Evolutionary conservation across 192 early-diverging fungal species (phyloP).

Genomic region (Dissophora ornata): DNA sequence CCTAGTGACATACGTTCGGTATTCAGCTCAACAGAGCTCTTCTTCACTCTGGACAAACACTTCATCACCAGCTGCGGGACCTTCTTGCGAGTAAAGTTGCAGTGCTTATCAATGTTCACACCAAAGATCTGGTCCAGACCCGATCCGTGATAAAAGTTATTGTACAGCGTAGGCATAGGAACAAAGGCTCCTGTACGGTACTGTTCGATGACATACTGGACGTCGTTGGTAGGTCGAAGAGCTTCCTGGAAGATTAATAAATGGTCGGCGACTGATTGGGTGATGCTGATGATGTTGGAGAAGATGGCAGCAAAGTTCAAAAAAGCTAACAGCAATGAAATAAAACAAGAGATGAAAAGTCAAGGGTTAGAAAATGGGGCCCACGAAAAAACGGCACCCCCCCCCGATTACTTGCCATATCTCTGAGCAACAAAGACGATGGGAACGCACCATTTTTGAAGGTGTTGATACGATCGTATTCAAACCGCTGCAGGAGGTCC

Average conservation of each 20-base stretch:
- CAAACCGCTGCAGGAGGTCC: conserved; percentile 61
- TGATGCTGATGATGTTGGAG: conserved; percentile 57
- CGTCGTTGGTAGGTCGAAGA: conserved; percentile 80
- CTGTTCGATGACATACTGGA: conserved; percentile 80
- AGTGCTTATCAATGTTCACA: conserved; percentile 76
- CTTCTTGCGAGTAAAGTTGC: conserved; percentile 65
- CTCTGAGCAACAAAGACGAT: too few relatives aligned
- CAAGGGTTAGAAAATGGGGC: too few relatives aligned
- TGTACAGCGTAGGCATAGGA: conserved; percentile 78
- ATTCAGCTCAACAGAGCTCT: conserved; percentile 54
- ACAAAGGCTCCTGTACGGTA: conserved; percentile 76
- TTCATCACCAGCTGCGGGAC: conserved; percentile 72
- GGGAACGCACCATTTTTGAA: conserved; percentile 63
- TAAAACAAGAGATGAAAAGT: too few relatives aligned
- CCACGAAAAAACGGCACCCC: too few relatives aligned
- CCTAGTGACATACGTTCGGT: conserved; percentile 35
- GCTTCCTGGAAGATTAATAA: conserved; percentile 71
- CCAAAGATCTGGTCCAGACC: conserved; percentile 83
- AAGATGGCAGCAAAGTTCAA: conserved; percentile 61
- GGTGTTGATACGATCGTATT: conserved; percentile 60
- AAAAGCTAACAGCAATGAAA: conserved; percentile 40
- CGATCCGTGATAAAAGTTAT: conserved; percentile 73
- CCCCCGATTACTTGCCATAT: too few relatives aligned
- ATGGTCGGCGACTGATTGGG: conserved; percentile 70
- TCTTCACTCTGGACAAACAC: conserved; percentile 68